phyloP scores from a whole-genome alignment of 495 filamentous ascomycete genomes.

The Viridothelium virens region DNA sequence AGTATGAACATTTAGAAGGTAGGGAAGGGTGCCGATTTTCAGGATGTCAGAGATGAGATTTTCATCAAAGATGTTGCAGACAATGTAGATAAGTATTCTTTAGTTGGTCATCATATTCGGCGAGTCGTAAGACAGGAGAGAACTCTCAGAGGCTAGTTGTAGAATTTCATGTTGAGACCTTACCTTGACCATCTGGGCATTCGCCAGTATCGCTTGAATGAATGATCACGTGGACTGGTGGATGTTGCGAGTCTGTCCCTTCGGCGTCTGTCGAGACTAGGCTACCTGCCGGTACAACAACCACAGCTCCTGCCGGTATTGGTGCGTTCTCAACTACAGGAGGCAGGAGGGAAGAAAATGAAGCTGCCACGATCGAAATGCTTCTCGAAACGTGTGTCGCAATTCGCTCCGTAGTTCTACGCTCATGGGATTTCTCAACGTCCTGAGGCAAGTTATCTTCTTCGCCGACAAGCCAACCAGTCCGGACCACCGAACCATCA shows the following conservation, averaged over 20 bases:
- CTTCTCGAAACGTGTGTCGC: constrained; percentile 22
- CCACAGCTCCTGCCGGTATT: constrained; percentile 62
- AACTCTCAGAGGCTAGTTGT: too few relatives aligned
- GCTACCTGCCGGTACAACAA: constrained; percentile 57
- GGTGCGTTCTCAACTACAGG: constrained; percentile 63
- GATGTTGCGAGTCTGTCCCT: constrained; percentile 21
- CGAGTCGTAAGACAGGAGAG: constrained; percentile 27
- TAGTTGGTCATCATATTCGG: constrained; percentile 62
- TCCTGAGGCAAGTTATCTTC: constrained; percentile 15
- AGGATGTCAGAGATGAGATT: constrained; percentile 73
- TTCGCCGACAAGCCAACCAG: constrained; percentile 49
- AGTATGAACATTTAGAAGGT: constrained; percentile 11
- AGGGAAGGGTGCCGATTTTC: constrained; percentile 45
- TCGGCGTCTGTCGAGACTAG: constrained; percentile 27
- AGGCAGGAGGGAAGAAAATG: constrained; percentile 60
- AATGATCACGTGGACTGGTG: constrained; percentile 63
- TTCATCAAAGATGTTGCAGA: constrained; percentile 68
- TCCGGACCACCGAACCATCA: constrained; percentile 52
- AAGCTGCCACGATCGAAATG: constrained; percentile 62
- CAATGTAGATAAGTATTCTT: constrained; percentile 99
- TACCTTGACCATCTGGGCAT: constrained; percentile 80
- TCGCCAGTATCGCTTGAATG: constrained; percentile 85
- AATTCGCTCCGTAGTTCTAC: constrained; percentile 20
- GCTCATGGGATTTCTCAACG: constrained; percentile 26
- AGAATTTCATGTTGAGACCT: constrained; percentile 40